Conservation (phyloP, 2,329 filamentous ascomycete genomes). For the Didymella glomerata region DNA sequence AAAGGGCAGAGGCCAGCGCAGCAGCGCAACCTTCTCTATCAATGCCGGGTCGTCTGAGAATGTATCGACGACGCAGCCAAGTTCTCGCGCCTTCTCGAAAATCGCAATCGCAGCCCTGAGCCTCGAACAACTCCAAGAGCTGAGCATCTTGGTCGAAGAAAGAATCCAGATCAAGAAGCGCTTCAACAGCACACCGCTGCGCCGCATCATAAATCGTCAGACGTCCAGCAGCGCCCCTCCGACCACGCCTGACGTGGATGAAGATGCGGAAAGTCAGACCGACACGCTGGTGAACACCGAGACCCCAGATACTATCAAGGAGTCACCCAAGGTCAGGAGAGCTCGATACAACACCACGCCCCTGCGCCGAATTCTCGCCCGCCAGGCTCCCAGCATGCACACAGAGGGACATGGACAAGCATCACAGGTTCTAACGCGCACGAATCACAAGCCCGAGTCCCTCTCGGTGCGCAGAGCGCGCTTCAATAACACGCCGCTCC, state of each 20-base stretch:
- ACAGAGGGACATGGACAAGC: too few relatives aligned
- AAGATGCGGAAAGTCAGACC: slow-evolving; percentile 7
- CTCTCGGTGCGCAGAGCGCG: neutral
- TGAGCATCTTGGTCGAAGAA: slow-evolving; percentile 5
- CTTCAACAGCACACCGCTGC: slow-evolving; percentile 18
- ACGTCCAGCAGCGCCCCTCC: neutral
- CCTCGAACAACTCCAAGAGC: slow-evolving; percentile 10
- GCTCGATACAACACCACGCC: slow-evolving; percentile 9
- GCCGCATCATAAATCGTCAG: slow-evolving; percentile 10
- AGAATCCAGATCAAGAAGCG: slow-evolving; percentile 16
- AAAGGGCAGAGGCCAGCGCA: neutral
- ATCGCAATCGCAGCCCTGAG: neutral
- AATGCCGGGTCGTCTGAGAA: neutral
- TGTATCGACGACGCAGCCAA: too few relatives aligned
- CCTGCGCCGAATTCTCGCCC: slow-evolving; percentile 10
- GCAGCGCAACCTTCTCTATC: neutral
- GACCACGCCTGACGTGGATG: neutral
- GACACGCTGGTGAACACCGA: slow-evolving; percentile 7
- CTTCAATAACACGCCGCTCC: slow-evolving; percentile 18
- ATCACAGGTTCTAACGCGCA: too few relatives aligned
- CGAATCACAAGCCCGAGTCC: neutral
- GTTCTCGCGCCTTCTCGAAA: neutral
- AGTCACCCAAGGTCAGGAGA: slow-evolving; percentile 1
- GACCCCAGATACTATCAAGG: neutral
- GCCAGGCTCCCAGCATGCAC: neutral